Conservation (phyloP, 2,329 filamentous ascomycete species). For the Calonectria pteridis region DNA sequence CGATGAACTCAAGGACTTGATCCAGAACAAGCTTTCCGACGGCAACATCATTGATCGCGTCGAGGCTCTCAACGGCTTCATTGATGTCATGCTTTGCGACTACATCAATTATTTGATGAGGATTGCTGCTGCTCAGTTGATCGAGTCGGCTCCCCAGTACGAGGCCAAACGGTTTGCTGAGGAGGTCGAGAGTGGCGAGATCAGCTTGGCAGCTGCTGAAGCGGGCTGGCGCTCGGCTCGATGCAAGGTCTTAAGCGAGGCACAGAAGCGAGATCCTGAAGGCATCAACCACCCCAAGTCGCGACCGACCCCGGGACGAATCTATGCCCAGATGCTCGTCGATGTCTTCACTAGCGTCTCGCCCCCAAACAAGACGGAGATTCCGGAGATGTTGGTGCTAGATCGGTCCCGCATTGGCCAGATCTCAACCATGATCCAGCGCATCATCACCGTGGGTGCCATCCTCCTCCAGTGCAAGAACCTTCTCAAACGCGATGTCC, state of each 20-base stretch:
- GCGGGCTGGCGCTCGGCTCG: constrained; percentile 75
- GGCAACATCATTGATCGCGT: constrained; percentile 81
- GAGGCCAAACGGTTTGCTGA: constrained; percentile 79
- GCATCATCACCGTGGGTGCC: constrained; percentile 79
- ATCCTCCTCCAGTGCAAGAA: constrained; percentile 87
- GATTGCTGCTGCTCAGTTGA: constrained; percentile 77
- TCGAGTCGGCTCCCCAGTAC: constrained; percentile 78
- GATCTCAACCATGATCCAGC: constrained; percentile 55
- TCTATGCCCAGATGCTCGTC: constrained; percentile 82
- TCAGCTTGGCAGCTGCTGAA: constrained; percentile 71
- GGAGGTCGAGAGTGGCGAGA: constrained; percentile 68
- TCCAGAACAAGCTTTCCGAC: constrained; percentile 70
- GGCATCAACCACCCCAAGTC: constrained; percentile 72
- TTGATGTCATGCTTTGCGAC: constrained; percentile 83
- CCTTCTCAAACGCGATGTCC: constrained; percentile 83
- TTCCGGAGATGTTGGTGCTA: constrained; percentile 81
- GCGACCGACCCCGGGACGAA: constrained; percentile 74
- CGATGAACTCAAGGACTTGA: constrained; percentile 76
- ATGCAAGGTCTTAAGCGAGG: constrained; percentile 74
- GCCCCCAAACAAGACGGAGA: constrained; percentile 63
- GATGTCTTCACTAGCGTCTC: constrained; percentile 79
- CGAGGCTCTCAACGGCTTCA: constrained; percentile 79
- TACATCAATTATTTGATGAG: constrained; percentile 86
- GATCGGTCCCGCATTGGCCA: constrained; percentile 72
- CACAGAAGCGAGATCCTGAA: constrained; percentile 76